Base-by-base conservation (phyloP, 1,284 basidiomycete genomes). In the Ceratobasidium papillatum region DNA sequence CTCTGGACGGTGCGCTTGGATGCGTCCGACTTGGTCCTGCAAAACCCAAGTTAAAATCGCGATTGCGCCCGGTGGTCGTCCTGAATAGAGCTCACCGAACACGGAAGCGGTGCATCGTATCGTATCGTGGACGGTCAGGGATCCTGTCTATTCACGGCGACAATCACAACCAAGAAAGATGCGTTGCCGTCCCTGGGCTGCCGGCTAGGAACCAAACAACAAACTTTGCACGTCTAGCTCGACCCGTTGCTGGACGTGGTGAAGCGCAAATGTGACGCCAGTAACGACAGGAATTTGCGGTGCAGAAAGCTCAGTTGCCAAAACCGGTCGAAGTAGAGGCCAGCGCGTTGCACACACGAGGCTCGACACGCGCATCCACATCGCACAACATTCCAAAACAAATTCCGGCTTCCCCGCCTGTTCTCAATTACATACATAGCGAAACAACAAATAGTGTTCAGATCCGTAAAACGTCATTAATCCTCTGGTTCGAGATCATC, bases 401-500 rank as follows among this genome's bases (percentile, higher is more conserved):
- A 56, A 43, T n/a, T 47, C 19, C 32, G 41, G 45, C 30, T 34
- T 30, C 27, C 32, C 19, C 30, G 7, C 25, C 64, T 7, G 22
- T 36, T 41, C 45, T 17, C 30, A 4, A 36, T 65, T 51, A 5
- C 45, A 47, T 9, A 22, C 4, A 43, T 25, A 27, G 32, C 32
- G 52, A 34, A 47, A 64, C 62, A 51, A 51, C 30, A 54, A 30
- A 12, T 22, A 66, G 51, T 43, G 45, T 30, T 32, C 19, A 54
- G 17, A 11, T 30, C 27, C 52, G 32, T 51, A 51, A n/a, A 43
- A 27, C 14, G 41, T 2, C 45, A 54, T 68, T 38, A 25, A 22
- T 75, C 65, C 25, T 71, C 74, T 11, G 34, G 38, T 27, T 81
- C 81, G 45, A 82, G 80, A 17, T 82, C 81, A 32, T 81, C 79